Base-by-base conservation (phyloP, 2,329 filamentous ascomycete genomes). In the Ophiosphaerella korrae region DNA sequence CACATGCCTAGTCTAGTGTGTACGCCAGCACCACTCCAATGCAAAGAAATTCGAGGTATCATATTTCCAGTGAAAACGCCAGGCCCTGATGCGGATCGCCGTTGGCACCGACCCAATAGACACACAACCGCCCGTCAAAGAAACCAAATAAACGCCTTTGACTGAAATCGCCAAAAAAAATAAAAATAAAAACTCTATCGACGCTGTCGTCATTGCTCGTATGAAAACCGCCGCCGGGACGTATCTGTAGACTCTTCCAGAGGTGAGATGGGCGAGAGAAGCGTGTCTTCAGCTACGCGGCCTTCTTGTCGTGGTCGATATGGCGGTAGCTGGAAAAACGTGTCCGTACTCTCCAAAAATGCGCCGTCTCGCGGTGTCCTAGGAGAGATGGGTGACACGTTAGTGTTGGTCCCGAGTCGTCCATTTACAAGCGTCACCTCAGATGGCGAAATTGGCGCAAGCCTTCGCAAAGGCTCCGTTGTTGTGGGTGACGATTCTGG, bases 181-280 rank as follows among this genome's bases (percentile, higher is more conserved):
- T 38, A 40, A 50, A 47, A 11, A 44, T 29, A 33, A 35, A 51
- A 47, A 49, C 62, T 62, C 57, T 61, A 38, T 18, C 18, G 18
- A 21, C 18, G 18, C 36, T 40, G 43, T 31, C 31, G 34, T 72
- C 63, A 72, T 70, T 58, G 66, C 59, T 74, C 71, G 62, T 74
- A 74, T 44, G 72, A 74, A 50, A 74, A 74, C 7, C 72, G 66
- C 58, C 70, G 67, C 44, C 71, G 57, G 26, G 64, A 66, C 36
- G 50, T 57, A 31, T 66, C 64, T 14, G 63, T 53, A 23, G 62
- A 67, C 11, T 58, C 62, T 26, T 70, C 69, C 41, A 74, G 46
- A 21, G 72, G 70, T 24, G 71, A 74, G 11, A 74, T 65, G 36
- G 71, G 70, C 23, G 64, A 72, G 7, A 68, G 57, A 11, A 68